Percentiles rank a stretch among this genome's conserved stretches.
Conservation (phyloP, 225 moss, liverwort and hornwort genomes). For the Neckera pumila region DNA sequence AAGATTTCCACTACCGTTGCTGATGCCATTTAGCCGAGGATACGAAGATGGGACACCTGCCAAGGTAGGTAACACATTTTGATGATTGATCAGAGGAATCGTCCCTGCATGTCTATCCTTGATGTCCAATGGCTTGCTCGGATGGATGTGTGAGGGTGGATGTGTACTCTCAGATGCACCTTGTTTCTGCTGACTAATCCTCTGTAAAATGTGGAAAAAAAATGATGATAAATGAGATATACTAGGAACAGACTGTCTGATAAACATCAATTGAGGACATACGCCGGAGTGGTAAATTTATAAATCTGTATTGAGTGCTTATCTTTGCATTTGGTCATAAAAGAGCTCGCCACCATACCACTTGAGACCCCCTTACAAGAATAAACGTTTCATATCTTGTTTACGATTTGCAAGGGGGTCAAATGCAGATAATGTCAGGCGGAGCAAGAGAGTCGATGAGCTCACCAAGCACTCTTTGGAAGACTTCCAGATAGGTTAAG, state of each 20-base stretch:
- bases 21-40: conserved; percentile 22
- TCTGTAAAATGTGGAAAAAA: conserved; percentile 24
- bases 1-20: conserved; percentile 24
- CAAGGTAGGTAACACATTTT: conserved; percentile 6
- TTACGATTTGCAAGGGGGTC: not conserved
- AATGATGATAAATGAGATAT: not conserved
- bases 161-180: conserved; percentile 23
- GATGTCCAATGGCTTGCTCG: conserved; percentile 3
- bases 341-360: not conserved
- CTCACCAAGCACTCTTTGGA: not conserved
- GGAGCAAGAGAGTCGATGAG: not conserved
- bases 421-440: not conserved
- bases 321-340: not conserved
- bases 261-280: not conserved
- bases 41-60: conserved; percentile 1
- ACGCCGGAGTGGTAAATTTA: not conserved
- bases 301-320: not conserved
- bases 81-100: conserved; percentile 11
- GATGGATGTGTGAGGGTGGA: conserved; percentile 18
- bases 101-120: conserved; percentile 42
- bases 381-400: not conserved
- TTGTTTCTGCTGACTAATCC: conserved; percentile 54
- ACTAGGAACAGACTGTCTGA: not conserved
- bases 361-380: not conserved
- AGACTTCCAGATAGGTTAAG: not conserved